Evolutionary conservation across 164 flowering plant genomes (phyloP), one percentile per base, ranked within the genome.

Genomic region (Nymphaea thermarum): DNA sequence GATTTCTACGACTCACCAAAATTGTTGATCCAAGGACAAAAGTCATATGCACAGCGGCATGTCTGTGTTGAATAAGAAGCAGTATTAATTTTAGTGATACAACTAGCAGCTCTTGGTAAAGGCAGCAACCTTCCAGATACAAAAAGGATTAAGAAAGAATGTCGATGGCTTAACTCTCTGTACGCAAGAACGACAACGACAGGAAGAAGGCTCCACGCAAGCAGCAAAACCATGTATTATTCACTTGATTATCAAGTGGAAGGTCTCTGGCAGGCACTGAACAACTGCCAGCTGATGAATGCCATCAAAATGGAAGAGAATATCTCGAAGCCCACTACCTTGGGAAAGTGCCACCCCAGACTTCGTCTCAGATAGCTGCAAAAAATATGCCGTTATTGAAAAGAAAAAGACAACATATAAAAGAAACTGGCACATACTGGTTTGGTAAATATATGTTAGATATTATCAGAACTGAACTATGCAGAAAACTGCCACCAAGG

Each of bases 261-360:
- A 2, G 96, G 96, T 78, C 88, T 91, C 73, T 94, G 98, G 72
- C 96, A 94, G 15, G 93, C 93, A 47, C 85, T 66, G 72, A 91
- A 84, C 42, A 94, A 86, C 78, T 88, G 96, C 90, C 93, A 91
- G 69, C 97, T 87, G 66, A 87, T 77, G 62, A 91, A 86, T 62
- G 98, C 97, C 88, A 91, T 88, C 57, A 81, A 84, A 77, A 94
- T 69, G 15, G 97, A 94, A 4, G 88, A 78, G 59, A 84, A 81
- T 41, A 94, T 70, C 73, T 94, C 93, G 76, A 91, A 91, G 44
- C 96, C 89, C 7, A 94, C 97, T 57, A 91, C 87, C 77, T 86
- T 79, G 0, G 91, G 91, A 44, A 91, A 78, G 71, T 89, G 86
- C 98, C 97, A 94, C 45, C 93, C 97, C 78, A 91, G 72, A 66